These are phyloP conservation scores for Triticum monococcum DNA, from an alignment of 176 grass and related monocot genomes.

Conservation along the genomic window DNA sequence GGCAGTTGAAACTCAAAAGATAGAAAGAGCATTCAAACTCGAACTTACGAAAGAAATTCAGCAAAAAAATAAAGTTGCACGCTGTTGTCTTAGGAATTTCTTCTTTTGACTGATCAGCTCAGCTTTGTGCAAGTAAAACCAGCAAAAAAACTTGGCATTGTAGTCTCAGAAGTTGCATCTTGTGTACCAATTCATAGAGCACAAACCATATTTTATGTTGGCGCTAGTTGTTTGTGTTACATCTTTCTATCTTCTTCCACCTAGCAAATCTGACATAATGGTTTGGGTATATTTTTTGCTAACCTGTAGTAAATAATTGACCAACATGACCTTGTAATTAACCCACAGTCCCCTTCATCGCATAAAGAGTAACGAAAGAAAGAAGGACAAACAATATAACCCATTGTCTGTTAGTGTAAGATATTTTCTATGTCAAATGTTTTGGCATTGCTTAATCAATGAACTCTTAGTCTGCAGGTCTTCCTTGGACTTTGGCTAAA, in stretches of 20 bases:
- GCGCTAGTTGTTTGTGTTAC: neutral
- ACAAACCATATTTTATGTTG: neutral
- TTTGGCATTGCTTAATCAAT: slow-evolving; percentile 14
- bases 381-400: neutral
- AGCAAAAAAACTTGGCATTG: neutral
- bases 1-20: neutral
- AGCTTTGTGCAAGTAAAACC: neutral
- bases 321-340: neutral
- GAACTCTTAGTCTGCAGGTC: slow-evolving; percentile 68
- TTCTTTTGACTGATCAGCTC: neutral
- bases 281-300: neutral
- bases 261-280: neutral
- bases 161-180: neutral
- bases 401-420: neutral
- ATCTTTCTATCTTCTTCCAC: neutral
- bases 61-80: neutral
- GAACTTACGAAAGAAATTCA: neutral
- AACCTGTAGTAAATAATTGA: neutral
- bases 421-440: neutral
- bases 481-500: slow-evolving; percentile 97
- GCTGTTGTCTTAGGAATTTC: neutral
- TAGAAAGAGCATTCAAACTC: neutral
- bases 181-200: neutral
- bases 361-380: neutral
- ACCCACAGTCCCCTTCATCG: neutral